phyloP scores from a whole-genome alignment of 139 green algal genomes.

The Deuterostichococcus epilithicus region DNA sequence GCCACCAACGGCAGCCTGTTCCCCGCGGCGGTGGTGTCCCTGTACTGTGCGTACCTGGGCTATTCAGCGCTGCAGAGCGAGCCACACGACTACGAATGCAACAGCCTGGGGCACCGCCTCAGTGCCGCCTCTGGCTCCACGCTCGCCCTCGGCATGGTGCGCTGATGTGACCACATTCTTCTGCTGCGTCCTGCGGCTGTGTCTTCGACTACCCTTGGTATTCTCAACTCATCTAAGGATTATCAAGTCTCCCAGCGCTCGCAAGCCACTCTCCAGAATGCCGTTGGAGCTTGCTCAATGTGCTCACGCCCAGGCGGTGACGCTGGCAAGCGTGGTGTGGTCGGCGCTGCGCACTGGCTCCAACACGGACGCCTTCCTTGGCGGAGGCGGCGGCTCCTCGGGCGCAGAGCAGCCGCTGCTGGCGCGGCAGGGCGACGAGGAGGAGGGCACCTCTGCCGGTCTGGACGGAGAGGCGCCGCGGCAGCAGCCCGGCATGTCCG shows the following conservation, averaged over 20 bases:
- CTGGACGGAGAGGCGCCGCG: constrained; percentile 52
- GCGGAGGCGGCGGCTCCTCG: background rate
- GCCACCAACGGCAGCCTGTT: constrained; percentile 80
- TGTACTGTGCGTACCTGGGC: constrained; percentile 91
- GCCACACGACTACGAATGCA: constrained; percentile 90
- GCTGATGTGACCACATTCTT: no score
- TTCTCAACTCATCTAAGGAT: no score
- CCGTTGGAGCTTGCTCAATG: no score
- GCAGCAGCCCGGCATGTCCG: background rate
- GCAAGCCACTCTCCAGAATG: no score
- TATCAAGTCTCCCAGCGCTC: no score
- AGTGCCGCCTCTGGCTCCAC: constrained; percentile 68
- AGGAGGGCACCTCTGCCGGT: constrained; percentile 57
- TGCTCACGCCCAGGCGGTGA: constrained; percentile 35
- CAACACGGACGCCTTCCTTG: constrained; percentile 69
- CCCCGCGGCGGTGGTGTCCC: constrained; percentile 69
- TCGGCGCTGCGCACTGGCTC: constrained; percentile 87
- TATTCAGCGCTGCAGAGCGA: constrained; percentile 81
- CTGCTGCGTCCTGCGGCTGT: no score
- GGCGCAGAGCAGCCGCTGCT: constrained; percentile 12
- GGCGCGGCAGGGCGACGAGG: constrained; percentile 8
- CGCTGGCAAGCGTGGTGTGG: constrained; percentile 88
- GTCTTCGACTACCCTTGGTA: no score
- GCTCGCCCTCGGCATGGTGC: constrained; percentile 73
- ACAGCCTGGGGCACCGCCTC: constrained; percentile 73